Conservation (phyloP, 345 rosid genomes). For the Brassica incana region DNA sequence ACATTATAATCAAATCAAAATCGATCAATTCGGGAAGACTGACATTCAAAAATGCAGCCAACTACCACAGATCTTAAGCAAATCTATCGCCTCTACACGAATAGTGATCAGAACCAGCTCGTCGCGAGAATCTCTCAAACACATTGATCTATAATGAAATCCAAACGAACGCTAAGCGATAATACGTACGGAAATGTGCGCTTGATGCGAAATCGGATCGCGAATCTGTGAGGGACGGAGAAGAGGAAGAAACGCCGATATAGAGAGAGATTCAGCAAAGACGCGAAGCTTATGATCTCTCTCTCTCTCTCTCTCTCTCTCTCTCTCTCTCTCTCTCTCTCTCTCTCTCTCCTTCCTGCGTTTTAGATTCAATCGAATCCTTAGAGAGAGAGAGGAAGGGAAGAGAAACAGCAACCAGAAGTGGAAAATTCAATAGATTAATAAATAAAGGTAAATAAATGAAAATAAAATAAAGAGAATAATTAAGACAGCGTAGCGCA, state of each 20-base stretch:
- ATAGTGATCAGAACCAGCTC: not conserved
- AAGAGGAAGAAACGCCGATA: not conserved
- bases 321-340: too few species aligned
- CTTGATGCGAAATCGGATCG: constrained; percentile 28
- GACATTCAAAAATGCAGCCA: not conserved
- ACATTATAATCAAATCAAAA: not conserved
- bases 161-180: not conserved
- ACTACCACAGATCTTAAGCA: constrained; percentile 8
- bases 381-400: not conserved
- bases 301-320: too few species aligned
- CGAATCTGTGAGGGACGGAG: constrained; percentile 29
- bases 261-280: constrained; percentile 16
- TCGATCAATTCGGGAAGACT: not conserved
- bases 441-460: not conserved
- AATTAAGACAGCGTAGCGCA: constrained; percentile 46
- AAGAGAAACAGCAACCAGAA: constrained; percentile 27
- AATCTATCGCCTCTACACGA: not conserved
- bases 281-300: constrained; percentile 11
- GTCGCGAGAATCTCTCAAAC: not conserved
- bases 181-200: constrained; percentile 40
- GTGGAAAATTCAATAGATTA: constrained; percentile 29
- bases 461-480: not conserved
- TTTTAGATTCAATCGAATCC: not conserved
- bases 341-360: not conserved
- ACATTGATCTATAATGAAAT: constrained; percentile 27